Base-by-base conservation (phyloP, 176 grass and related monocot species). In the Neostapfia colusana region DNA sequence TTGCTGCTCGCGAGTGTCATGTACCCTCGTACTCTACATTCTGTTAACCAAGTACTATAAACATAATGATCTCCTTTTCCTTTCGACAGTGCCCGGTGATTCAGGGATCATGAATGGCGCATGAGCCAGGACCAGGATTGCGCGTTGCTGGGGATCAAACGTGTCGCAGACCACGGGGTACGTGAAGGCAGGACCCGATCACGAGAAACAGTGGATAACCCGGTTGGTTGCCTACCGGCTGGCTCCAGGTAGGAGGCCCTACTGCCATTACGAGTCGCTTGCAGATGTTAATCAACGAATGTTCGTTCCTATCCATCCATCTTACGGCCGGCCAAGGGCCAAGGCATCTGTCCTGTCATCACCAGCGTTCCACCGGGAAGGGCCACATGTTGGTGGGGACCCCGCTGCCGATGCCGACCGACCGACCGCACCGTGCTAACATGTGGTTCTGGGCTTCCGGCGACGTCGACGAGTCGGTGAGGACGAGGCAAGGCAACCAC, bases 261-360 rank as follows among this genome's bases (percentile, higher is more conserved):
- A 42, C 36, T 16, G 21, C 54, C 53, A 41, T 21, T 55, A 15
- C 17, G 69, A 31, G 6, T 58, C 49, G 1, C 36, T n/a, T 43
- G 50, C 16, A 41, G 63, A 27, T 49, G 36, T 38, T 8, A 12
- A 12, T 16, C 18, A 25, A 21, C 62, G 10, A 25, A 43, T 16
- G 34, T 72, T 72, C 48, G 18, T 72, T 37, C 69, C 49, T 39
- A 73, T 73, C 70, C 49, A 5, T 51, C 17, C 53, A 48, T 12
- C 6, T 40, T 31, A 31, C 31, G 31, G 31, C 31, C 31, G 31
- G 31, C 31, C 38, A n/a, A n/a, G 12, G 50, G 18, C 18, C 50
- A 54, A 21, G 20, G 6, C 48, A 45, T 50, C 48, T 20, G 48
- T 51, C 49, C 17, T 51, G 7, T 51, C 49, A 20, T 16, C 49